Percentiles rank a stretch among this genome's conserved stretches.
phyloP scores from a whole-genome alignment of 208 protist species.

The Tritrichomonas foetus region DNA sequence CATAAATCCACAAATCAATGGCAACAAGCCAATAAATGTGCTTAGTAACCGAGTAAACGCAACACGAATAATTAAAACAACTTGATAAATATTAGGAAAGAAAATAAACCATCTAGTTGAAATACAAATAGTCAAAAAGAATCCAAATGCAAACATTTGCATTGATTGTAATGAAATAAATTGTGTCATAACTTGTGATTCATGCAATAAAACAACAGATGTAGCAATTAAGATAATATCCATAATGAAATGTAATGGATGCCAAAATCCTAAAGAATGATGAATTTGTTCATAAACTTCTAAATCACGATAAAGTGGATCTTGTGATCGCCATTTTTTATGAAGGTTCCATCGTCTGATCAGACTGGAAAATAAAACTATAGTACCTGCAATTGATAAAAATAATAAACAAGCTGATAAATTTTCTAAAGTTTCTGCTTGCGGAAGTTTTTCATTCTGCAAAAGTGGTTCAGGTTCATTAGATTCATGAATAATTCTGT shows the following conservation, averaged over 20 bases:
- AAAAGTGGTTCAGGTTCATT: neutral
- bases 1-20: neutral
- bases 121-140: neutral
- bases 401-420: neutral
- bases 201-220: neutral
- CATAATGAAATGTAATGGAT: neutral
- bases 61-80: constrained; percentile 30
- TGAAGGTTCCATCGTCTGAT: neutral
- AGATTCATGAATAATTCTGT: neutral
- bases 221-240: neutral
- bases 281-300: neutral
- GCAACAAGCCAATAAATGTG: neutral
- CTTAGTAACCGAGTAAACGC: neutral
- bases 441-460: neutral
- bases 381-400: neutral
- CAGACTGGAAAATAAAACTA: neutral
- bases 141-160: neutral
- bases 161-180: neutral
- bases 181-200: neutral
- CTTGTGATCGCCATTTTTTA: neutral
- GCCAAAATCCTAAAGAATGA: constrained; percentile 12
- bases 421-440: neutral
- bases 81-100: neutral
- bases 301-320: neutral
- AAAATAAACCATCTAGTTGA: neutral